Percentiles rank a stretch among this genome's conserved stretches.
These are phyloP conservation scores for Nicotiana otophora DNA, from an alignment of 257 asterid genomes.

Conservation along the genomic window DNA sequence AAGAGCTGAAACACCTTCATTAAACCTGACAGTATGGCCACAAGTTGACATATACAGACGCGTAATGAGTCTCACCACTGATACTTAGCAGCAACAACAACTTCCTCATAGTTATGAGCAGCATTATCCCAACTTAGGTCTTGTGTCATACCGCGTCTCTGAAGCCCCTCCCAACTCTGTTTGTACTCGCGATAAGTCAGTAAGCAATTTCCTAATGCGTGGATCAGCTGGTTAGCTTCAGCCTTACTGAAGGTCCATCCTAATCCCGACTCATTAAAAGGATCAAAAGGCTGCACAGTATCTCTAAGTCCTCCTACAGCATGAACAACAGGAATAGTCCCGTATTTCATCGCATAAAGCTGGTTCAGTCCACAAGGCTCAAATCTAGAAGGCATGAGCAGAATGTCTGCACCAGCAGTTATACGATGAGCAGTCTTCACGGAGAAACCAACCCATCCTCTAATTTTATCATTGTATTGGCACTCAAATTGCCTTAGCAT, in stretches of 20 bases:
- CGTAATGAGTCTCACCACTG: slow-evolving; percentile 53
- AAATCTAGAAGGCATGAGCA: slow-evolving; percentile 91
- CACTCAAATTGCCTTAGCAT: slow-evolving; percentile 71
- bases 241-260: slow-evolving; percentile 89
- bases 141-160: slow-evolving; percentile 77
- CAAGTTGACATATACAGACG: neutral
- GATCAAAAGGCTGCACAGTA: slow-evolving; percentile 84
- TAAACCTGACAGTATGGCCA: neutral
- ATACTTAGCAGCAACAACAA: slow-evolving; percentile 80
- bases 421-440: slow-evolving; percentile 83
- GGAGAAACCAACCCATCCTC: slow-evolving; percentile 97
- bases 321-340: slow-evolving; percentile 89
- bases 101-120: slow-evolving; percentile 80
- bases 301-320: slow-evolving; percentile 93
- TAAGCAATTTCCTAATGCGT: slow-evolving; percentile 76
- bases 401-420: slow-evolving; percentile 80
- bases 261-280: slow-evolving; percentile 66
- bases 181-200: slow-evolving; percentile 65
- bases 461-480: slow-evolving; percentile 42
- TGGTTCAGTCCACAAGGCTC: slow-evolving; percentile 98
- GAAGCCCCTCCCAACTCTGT: slow-evolving; percentile 87
- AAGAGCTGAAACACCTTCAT: neutral
- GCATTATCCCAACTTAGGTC: slow-evolving; percentile 92
- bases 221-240: slow-evolving; percentile 44
- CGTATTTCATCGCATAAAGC: slow-evolving; percentile 90